These are phyloP conservation scores for Zygoascus hellenicus DNA, from an alignment of 1,139 yeast genomes.

Conservation along the genomic window DNA sequence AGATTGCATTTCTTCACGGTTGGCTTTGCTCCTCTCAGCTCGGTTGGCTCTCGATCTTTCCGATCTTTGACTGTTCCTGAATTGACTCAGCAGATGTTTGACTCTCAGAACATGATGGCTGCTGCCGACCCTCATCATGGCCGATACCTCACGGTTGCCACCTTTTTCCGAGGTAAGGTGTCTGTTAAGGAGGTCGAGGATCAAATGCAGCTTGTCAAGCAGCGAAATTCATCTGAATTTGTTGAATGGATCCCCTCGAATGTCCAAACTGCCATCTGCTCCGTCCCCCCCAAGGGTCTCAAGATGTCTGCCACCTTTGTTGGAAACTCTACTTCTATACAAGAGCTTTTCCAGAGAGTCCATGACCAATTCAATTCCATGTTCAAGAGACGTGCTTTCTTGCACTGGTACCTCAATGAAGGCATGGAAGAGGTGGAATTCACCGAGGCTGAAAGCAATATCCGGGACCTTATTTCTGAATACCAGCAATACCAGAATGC, in stretches of 20 bases:
- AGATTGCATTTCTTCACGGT: slow-evolving; percentile 93
- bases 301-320: slow-evolving; percentile 89
- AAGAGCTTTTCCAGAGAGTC: slow-evolving; percentile 82
- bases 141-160: slow-evolving; percentile 88
- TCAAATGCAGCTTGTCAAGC: slow-evolving; percentile 81
- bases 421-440: slow-evolving; percentile 96
- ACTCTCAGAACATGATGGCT: slow-evolving; percentile 91
- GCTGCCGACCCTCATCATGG: slow-evolving; percentile 90
- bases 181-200: slow-evolving; percentile 91
- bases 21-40: slow-evolving; percentile 86
- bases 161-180: slow-evolving; percentile 89
- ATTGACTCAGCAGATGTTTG: slow-evolving; percentile 89
- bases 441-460: slow-evolving; percentile 79
- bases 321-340: slow-evolving; percentile 89
- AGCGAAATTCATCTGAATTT: slow-evolving; percentile 71
- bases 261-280: slow-evolving; percentile 89
- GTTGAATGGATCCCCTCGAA: slow-evolving; percentile 98
- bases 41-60: slow-evolving; percentile 66
- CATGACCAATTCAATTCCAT: slow-evolving; percentile 86
- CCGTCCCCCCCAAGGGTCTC: slow-evolving; percentile 79
- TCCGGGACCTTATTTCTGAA: slow-evolving; percentile 83
- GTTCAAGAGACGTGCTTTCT: slow-evolving; percentile 91
- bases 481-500: slow-evolving; percentile 92
- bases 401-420: slow-evolving; percentile 92
- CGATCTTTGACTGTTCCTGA: slow-evolving; percentile 84